A percentile compares a stretch with the other conserved stretches of the same genome.
Evolutionary conservation across 768 basidiomycete species (phyloP).

Genomic region (Nevesoporus exiguus): DNA sequence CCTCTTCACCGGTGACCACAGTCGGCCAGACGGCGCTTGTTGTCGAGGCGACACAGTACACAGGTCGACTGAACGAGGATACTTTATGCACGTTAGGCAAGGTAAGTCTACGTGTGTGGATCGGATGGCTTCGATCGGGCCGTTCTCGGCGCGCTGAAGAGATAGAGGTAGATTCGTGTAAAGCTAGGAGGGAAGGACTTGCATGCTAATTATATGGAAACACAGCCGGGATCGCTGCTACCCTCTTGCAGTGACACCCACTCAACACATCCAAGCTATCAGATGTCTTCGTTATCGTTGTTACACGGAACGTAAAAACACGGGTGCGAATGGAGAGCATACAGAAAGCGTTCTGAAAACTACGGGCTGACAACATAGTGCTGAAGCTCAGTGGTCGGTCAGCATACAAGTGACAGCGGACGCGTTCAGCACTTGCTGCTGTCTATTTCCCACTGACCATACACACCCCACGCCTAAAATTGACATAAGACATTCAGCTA

Average conservation of each 20-base stretch:
- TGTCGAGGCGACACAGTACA: constrained; percentile 18
- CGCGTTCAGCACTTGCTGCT: neutral
- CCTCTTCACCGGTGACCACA: neutral
- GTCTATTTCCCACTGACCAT: constrained; percentile 16
- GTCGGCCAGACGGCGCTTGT: constrained; percentile 12
- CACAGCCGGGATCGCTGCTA: no score
- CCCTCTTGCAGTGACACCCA: no score
- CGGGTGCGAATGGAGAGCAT: no score
- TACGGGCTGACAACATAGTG: neutral
- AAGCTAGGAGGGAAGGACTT: constrained; percentile 41
- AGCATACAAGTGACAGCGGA: neutral
- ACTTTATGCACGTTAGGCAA: constrained; percentile 12
- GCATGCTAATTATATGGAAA: neutral
- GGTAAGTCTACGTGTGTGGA: constrained; percentile 49
- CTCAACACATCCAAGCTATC: no score
- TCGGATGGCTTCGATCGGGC: constrained; percentile 43
- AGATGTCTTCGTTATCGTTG: no score
- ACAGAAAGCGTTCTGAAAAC: neutral
- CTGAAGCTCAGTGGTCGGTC: neutral
- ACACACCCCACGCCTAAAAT: constrained; percentile 7
- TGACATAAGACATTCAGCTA: neutral
- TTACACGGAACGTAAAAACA: no score
- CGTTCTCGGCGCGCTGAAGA: constrained; percentile 33
- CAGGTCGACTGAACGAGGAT: constrained; percentile 18
- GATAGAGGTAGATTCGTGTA: constrained; percentile 33